These are phyloP conservation scores for Ophiostoma triangulosporum DNA, from an alignment of 2,329 filamentous ascomycete genomes.

Conservation along the genomic window DNA sequence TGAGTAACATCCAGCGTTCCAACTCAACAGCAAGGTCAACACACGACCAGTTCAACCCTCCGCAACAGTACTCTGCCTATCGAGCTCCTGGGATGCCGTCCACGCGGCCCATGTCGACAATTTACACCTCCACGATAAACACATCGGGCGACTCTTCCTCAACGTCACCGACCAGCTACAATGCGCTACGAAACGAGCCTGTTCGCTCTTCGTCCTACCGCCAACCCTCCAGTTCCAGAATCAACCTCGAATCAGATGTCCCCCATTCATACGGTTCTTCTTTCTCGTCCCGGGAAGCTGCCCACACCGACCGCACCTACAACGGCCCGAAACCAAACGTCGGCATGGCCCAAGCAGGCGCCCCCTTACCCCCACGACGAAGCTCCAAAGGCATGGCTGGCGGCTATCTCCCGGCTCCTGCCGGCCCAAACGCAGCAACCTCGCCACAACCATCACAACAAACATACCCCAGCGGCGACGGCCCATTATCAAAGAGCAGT, in stretches of 20 bases:
- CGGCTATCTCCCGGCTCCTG: constrained; percentile 27
- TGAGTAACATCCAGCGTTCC: constrained; percentile 16
- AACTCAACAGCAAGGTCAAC: constrained; percentile 2
- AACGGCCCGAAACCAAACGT: constrained; percentile 33
- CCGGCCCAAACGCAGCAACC: background rate
- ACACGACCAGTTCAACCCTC: constrained; percentile 8
- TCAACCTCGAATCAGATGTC: constrained; percentile 43
- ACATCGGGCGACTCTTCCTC: constrained; percentile 21
- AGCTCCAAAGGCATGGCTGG: constrained; percentile 60
- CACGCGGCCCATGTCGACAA: constrained; percentile 21
- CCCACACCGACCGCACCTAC: constrained; percentile 21
- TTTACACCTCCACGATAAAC: constrained; percentile 18
- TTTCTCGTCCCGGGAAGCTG: constrained; percentile 53
- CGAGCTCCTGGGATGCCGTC: constrained; percentile 11
- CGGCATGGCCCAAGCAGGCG: constrained; percentile 35
- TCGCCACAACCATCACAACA: background rate
- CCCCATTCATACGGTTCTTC: constrained; percentile 40
- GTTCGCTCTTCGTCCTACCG: constrained; percentile 43
- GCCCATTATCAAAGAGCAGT: constrained; percentile 37
- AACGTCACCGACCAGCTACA: constrained; percentile 9
- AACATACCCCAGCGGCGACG: constrained; percentile 14
- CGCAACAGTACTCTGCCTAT: constrained; percentile 12
- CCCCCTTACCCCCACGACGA: constrained; percentile 57
- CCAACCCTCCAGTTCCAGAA: constrained; percentile 30
- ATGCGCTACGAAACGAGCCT: constrained; percentile 39